Evolutionary conservation across 2,329 filamentous ascomycete genomes (phyloP).

Genomic region (Epichloe scottii): DNA sequence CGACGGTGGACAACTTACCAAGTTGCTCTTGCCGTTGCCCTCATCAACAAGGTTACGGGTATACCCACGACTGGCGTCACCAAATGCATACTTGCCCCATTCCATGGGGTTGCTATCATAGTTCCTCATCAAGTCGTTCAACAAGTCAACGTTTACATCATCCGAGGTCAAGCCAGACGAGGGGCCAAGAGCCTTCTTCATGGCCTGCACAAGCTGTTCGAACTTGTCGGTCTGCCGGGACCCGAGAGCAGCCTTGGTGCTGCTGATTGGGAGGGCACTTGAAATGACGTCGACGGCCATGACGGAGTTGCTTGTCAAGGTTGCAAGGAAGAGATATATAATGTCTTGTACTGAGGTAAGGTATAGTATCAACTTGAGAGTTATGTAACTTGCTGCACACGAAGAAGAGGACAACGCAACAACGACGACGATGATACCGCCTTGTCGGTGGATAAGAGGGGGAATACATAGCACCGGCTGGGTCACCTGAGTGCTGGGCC

Average conservation of each 20-base stretch:
- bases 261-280: slow-evolving; percentile 11
- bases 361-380: neutral
- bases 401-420: slow-evolving; percentile 14
- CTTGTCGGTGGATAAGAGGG: slow-evolving; percentile 4
- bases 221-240: slow-evolving; percentile 36
- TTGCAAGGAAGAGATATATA: neutral
- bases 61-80: slow-evolving; percentile 58
- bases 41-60: slow-evolving; percentile 84
- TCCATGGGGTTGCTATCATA: slow-evolving; percentile 58
- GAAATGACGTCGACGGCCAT: slow-evolving; percentile 25
- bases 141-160: slow-evolving; percentile 62
- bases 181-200: slow-evolving; percentile 64
- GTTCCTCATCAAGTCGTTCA: slow-evolving; percentile 59
- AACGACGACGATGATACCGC: slow-evolving; percentile 6
- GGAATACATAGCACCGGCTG: slow-evolving; percentile 6
- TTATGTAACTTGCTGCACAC: neutral
- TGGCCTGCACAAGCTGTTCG: slow-evolving; percentile 56
- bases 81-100: slow-evolving; percentile 65
- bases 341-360: neutral
- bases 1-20: slow-evolving; percentile 35
- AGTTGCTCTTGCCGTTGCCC: slow-evolving; percentile 68
- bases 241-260: slow-evolving; percentile 12
- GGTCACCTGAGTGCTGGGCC: slow-evolving; percentile 14
- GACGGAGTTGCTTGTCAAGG: slow-evolving; percentile 9
- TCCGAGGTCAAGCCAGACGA: slow-evolving; percentile 72